Evolutionary conservation across 2,329 filamentous ascomycete species (phyloP).

Genomic region (Cladophialophora exuberans): DNA sequence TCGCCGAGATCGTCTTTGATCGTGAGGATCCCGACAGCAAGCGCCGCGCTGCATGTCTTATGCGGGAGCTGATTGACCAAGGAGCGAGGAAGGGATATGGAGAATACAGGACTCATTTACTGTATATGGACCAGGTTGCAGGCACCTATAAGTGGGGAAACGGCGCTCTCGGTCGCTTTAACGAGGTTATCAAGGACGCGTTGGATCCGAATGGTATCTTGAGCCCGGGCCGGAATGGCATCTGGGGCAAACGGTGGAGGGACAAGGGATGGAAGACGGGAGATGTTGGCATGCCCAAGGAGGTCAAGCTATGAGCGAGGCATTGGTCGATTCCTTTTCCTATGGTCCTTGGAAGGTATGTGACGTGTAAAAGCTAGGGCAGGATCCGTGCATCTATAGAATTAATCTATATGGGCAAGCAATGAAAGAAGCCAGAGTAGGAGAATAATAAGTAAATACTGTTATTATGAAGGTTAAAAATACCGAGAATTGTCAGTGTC

Average conservation of each 20-base stretch:
- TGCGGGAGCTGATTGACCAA: conserved; percentile 40
- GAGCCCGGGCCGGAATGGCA: conserved; percentile 51
- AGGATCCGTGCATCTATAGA: too few relatives aligned
- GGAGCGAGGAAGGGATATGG: conserved; percentile 47
- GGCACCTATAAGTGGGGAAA: conserved; percentile 49
- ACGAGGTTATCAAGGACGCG: conserved; percentile 52
- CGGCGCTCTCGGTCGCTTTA: conserved; percentile 47
- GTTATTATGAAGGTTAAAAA: too few relatives aligned
- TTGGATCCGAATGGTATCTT: conserved; percentile 54
- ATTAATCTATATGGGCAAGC: too few relatives aligned
- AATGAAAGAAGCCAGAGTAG: too few relatives aligned
- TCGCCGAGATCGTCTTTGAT: conserved; percentile 60
- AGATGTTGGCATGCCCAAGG: background rate
- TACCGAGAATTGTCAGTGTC: too few relatives aligned
- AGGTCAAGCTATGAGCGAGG: conserved; percentile 5
- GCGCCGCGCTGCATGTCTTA: conserved; percentile 42
- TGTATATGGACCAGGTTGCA: conserved; percentile 51
- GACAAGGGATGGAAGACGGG: conserved; percentile 7
- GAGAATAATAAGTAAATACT: too few relatives aligned
- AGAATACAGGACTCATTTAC: conserved; percentile 52
- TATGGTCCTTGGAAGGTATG: too few relatives aligned
- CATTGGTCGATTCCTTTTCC: too few relatives aligned
- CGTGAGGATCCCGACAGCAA: conserved; percentile 46
- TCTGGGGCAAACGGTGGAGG: conserved; percentile 39
- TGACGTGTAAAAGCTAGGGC: too few relatives aligned